phyloP scores from a whole-genome alignment of 768 basidiomycete genomes.

The Tylopilus subfusipes region DNA sequence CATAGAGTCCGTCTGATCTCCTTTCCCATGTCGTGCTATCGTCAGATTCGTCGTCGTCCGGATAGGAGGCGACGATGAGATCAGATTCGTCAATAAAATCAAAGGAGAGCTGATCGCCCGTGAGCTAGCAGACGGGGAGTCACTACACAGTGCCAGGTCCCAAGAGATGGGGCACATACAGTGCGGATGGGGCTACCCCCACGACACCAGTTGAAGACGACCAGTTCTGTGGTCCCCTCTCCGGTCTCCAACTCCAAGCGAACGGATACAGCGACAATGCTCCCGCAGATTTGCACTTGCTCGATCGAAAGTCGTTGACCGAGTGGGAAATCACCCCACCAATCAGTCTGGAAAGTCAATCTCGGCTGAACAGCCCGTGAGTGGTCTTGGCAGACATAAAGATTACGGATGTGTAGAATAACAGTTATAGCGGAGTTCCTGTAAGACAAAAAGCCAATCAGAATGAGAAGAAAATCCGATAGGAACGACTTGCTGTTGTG shows the following conservation, averaged over 20 bases:
- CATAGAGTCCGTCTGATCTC: slow-evolving; percentile 31
- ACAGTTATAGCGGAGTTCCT: slow-evolving; percentile 27
- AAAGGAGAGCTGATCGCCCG: slow-evolving; percentile 31
- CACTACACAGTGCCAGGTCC: neutral
- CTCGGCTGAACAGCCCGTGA: slow-evolving; percentile 35
- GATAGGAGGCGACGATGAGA: slow-evolving; percentile 26
- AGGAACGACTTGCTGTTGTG: slow-evolving; percentile 21
- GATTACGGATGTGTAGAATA: slow-evolving; percentile 48
- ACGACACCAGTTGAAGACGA: slow-evolving; percentile 29
- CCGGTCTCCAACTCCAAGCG: slow-evolving; percentile 32
- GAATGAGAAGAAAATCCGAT: neutral
- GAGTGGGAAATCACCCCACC: slow-evolving; percentile 32
- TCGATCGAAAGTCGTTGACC: slow-evolving; percentile 32
- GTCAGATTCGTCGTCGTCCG: slow-evolving; percentile 33
- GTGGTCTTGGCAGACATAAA: slow-evolving; percentile 57
- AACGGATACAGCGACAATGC: slow-evolving; percentile 22
- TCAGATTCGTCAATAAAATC: slow-evolving; percentile 28
- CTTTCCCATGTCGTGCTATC: slow-evolving; percentile 30
- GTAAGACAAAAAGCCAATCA: neutral
- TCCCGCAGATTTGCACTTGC: slow-evolving; percentile 29
- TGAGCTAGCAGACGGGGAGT: slow-evolving; percentile 15
- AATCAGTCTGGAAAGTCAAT: slow-evolving; percentile 31
- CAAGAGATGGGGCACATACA: slow-evolving; percentile 11
- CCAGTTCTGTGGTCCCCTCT: slow-evolving; percentile 31
- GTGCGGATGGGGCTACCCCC: slow-evolving; percentile 28